Evolutionary conservation across 108 stramenopile species (phyloP).

Genomic region (Skeletonema marinoi): DNA sequence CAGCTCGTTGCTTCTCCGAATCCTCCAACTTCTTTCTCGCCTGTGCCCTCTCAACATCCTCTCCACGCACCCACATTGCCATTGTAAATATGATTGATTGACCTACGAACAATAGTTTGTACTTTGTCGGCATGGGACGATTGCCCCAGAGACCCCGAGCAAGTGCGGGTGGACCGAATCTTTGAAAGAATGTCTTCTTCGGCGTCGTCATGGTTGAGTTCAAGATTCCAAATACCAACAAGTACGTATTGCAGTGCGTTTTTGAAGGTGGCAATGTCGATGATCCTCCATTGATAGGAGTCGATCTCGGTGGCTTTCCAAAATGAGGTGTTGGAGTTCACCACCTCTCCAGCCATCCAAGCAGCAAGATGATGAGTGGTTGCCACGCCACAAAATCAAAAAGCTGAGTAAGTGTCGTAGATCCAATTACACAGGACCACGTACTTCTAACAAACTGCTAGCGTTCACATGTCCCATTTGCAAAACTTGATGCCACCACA

Average conservation of each 20-base stretch:
- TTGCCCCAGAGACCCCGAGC: constrained; percentile 24
- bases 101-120: constrained; percentile 12
- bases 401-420: background rate
- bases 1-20: constrained; percentile 4
- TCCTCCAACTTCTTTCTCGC: constrained; percentile 6
- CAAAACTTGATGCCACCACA: background rate
- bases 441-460: background rate
- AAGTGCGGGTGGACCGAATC: constrained; percentile 17
- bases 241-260: background rate
- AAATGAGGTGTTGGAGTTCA: background rate
- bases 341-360: background rate
- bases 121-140: constrained; percentile 15
- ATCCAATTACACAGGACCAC: background rate
- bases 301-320: background rate
- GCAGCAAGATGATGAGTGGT: background rate
- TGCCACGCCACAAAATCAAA: background rate
- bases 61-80: constrained; percentile 7
- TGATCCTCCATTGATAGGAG: background rate
- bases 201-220: background rate
- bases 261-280: background rate
- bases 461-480: background rate
- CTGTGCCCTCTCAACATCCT: constrained; percentile 23
- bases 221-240: background rate
- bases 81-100: constrained; percentile 3
- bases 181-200: constrained; percentile 18